Conservation (phyloP, 1,139 yeast species). For the Meyerozyma athensensis region DNA sequence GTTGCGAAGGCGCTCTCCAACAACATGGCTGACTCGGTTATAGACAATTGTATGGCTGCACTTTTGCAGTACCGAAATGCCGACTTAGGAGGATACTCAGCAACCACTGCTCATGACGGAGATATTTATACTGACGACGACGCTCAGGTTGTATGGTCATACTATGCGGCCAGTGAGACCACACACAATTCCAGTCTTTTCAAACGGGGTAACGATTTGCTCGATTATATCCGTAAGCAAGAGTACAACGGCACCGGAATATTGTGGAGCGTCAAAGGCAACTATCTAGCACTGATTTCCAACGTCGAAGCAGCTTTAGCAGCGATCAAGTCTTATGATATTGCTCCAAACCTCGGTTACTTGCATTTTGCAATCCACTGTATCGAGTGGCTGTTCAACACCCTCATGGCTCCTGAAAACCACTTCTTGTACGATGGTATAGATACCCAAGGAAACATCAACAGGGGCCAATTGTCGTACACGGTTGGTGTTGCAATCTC, state of each 20-base stretch:
- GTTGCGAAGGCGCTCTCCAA: constrained; percentile 10
- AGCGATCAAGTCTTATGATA: constrained; percentile 23
- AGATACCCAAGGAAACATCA: constrained; percentile 15
- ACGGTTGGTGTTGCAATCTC: constrained; percentile 34
- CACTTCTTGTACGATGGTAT: constrained; percentile 30
- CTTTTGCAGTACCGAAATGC: constrained; percentile 10
- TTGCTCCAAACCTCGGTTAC: constrained; percentile 13
- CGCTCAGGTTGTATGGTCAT: constrained; percentile 32
- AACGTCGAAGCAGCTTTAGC: constrained; percentile 33
- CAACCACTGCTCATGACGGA: constrained; percentile 24
- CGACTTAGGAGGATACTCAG: constrained; percentile 24
- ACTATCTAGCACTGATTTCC: constrained; percentile 33
- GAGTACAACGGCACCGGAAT: constrained; percentile 26
- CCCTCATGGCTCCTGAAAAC: constrained; percentile 26
- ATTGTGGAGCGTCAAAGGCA: constrained; percentile 23
- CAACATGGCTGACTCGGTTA: neutral
- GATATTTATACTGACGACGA: constrained; percentile 35
- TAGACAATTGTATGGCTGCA: constrained; percentile 5
- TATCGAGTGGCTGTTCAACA: constrained; percentile 22
- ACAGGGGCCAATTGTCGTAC: constrained; percentile 33
- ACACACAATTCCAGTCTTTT: constrained; percentile 15
- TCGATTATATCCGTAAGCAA: constrained; percentile 16
- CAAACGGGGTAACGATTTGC: constrained; percentile 15
- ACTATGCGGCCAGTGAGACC: constrained; percentile 19
- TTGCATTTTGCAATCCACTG: constrained; percentile 21